Evolutionary conservation across 129 eudicot species (phyloP), one percentile per base, ranked within the genome.

Genomic region (Apium graveolens): DNA sequence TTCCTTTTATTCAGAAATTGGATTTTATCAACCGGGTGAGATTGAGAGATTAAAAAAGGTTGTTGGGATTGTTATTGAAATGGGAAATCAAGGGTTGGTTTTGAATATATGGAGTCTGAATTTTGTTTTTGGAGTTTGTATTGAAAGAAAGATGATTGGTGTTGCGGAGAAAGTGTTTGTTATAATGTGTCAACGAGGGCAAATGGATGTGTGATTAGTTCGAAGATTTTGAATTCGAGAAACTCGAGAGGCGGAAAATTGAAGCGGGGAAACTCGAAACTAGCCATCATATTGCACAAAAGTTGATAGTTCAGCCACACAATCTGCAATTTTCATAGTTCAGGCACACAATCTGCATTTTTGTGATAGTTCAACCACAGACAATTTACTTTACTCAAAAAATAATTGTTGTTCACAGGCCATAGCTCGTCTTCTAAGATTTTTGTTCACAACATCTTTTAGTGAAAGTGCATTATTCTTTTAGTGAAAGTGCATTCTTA

Each of bases 31-130:
- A 60, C 91, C 86, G 76, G 82, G 88, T 1, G 92, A 91, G 74
- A 81, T 91, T 83, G 98, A 92, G 66, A 91, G 85, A 90, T 83
- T 94, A 27, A 89, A 84, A 81, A 97, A 94, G 81, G 96, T 92
- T 74, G 86, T 86, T 65, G 78, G 81, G 73, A 91, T 94, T 89
- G 86, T 94, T 73, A 80, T 89, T 81, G 98, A 94, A 62, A 80
- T 94, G 96, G 78, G 78, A 38, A 91, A 89, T 53, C 98, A 94
- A 73, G 97, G 98, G 5, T 66, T 94, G 81, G 89, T 82, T 41
- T 82, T 88, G 63, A 82, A 63, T 81, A 82, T 89, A 48, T 77
- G 75, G 18, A 86, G 87, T 45, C 68, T 94, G 77, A 91, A 94
- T 82, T 81, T 83, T 71, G 78, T 82, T 51, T 14, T 89, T 27